phyloP scores from a whole-genome alignment of 768 basidiomycete species.

The Boletus pseudopeckii region DNA sequence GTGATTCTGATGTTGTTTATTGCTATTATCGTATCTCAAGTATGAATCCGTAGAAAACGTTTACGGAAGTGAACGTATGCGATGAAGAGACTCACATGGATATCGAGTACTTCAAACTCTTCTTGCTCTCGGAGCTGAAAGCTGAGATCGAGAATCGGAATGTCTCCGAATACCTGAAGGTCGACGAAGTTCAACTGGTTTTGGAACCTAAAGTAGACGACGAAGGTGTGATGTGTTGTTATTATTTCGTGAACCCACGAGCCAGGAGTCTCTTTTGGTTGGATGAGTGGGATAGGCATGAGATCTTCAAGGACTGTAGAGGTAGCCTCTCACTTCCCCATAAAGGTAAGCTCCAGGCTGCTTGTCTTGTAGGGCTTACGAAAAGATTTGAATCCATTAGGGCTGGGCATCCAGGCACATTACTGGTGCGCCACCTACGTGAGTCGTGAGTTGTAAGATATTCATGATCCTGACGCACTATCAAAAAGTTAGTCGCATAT shows the following conservation, averaged over 20 bases:
- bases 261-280: constrained; percentile 53
- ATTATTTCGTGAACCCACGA: constrained; percentile 52
- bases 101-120: constrained; percentile 34
- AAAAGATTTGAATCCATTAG: constrained; percentile 14
- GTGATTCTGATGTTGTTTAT: constrained; percentile 3
- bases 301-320: constrained; percentile 29
- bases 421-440: constrained; percentile 32
- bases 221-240: constrained; percentile 28
- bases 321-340: constrained; percentile 21
- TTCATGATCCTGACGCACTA: constrained; percentile 5
- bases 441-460: background rate
- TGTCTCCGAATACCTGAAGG: constrained; percentile 27
- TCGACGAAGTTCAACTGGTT: constrained; percentile 39
- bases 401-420: constrained; percentile 32
- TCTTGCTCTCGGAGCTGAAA: constrained; percentile 20
- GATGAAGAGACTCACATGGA: constrained; percentile 33
- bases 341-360: constrained; percentile 15
- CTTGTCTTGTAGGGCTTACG: background rate
- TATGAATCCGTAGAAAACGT: constrained; percentile 40
- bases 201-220: constrained; percentile 38
- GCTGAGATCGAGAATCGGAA: constrained; percentile 6
- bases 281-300: constrained; percentile 37
- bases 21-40: background rate
- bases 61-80: constrained; percentile 53
- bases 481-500: background rate